A percentile compares a stretch with the other conserved stretches of the same genome.
These are phyloP conservation scores for Albifimbria verrucaria DNA, from an alignment of 2,329 filamentous ascomycete genomes.

Conservation along the genomic window DNA sequence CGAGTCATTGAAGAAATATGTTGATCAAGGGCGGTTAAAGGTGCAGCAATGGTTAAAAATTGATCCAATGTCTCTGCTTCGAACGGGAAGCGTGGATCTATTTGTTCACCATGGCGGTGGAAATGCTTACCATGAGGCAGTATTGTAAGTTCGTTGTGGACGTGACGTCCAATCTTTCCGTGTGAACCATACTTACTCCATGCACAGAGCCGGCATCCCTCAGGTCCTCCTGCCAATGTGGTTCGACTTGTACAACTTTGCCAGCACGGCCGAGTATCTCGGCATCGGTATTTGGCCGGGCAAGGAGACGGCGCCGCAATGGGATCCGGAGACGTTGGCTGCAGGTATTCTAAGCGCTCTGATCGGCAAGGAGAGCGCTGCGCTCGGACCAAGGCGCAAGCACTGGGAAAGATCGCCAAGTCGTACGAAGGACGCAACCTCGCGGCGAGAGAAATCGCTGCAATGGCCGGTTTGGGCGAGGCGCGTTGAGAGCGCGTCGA, in stretches of 20 bases:
- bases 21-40: constrained; percentile 12
- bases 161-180: neutral
- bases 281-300: constrained; percentile 37
- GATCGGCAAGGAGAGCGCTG: constrained; percentile 4
- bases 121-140: constrained; percentile 15
- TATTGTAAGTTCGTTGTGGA: constrained; percentile 9
- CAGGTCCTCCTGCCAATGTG: constrained; percentile 42
- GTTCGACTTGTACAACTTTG: constrained; percentile 41
- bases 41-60: constrained; percentile 22
- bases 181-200: neutral
- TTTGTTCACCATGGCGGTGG: constrained; percentile 18
- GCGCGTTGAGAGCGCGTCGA: neutral
- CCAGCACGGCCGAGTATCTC: constrained; percentile 35
- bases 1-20: neutral
- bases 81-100: constrained; percentile 20
- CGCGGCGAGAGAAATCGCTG: neutral
- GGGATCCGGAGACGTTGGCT: constrained; percentile 19
- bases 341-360: constrained; percentile 20
- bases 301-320: constrained; percentile 24
- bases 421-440: neutral
- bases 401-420: neutral
- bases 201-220: constrained; percentile 34
- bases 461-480: neutral
- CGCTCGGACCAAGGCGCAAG: constrained; percentile 11
- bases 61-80: constrained; percentile 28